Base-by-base conservation (phyloP, 345 rosid genomes). In the Eutrema japonicum region DNA sequence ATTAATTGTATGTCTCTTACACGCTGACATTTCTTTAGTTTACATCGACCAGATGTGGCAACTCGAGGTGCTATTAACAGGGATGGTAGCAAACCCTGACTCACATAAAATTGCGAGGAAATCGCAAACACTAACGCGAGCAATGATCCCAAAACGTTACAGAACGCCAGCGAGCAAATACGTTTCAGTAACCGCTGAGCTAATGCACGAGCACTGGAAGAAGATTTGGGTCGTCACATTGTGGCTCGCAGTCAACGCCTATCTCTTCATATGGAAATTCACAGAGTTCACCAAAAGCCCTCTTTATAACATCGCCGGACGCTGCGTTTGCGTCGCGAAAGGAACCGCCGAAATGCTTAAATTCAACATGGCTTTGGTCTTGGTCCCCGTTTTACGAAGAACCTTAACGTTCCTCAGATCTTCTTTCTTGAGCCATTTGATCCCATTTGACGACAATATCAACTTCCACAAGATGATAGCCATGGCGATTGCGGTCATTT, bases 401-500 rank as follows among this genome's bases (percentile, higher is more conserved):
- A 88, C 90, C 14, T 84, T 94, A 2, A 94, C 97, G 4, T 72
- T 50, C 37, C 89, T 89, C 1, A 78, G 97, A 68, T 88, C 93
- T 0, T 66, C 95, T 8, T 70, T 80, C 70, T 88, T 94, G 46
- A 67, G 79, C 66, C 59, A 52, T 2, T 0, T 88, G n/a, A 79
- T 91, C 79, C 98, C 97, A 2, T 94, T 91, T 12, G 98, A 94
- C 12, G 98, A 94, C 65, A 88, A 88, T 59, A 85, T 94, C 40
- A 91, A 85, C 72, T 91, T 94, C 70, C 98, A 91, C 81, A 89
- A 85, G 78, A 1, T 84, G 35, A 83, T 94, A 56, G 91, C 98
- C 0, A 4, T 72, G 0, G 83, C 74, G 2, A 83, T 89, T 0
- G 91, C 77, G 1, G 49, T 88, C 13, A 81, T 66, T 18, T 60